phyloP scores from a whole-genome alignment of 129 eudicot genomes.

The Artemisia argyi region DNA sequence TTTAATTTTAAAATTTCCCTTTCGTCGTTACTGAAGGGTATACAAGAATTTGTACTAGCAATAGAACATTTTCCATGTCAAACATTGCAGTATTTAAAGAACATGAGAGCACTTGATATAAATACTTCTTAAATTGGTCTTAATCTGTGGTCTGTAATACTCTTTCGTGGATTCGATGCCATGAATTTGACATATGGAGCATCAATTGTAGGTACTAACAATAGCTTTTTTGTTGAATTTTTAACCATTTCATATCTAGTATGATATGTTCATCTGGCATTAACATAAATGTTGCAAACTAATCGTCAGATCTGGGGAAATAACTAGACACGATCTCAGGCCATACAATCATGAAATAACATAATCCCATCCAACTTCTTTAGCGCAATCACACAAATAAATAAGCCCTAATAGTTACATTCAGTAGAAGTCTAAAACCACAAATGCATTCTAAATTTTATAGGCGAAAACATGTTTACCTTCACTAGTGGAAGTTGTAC shows the following conservation, averaged over 20 bases:
- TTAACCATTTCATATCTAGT: neutral
- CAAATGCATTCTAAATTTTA: neutral
- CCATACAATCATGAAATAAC: neutral
- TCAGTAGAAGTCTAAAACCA: neutral
- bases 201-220: too few relatives aligned
- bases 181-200: too few relatives aligned
- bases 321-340: slow-evolving; percentile 2
- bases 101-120: too few relatives aligned
- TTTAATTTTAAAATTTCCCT: too few relatives aligned
- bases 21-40: too few relatives aligned
- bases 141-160: too few relatives aligned
- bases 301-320: neutral
- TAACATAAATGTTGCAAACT: neutral
- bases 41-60: too few relatives aligned
- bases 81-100: neutral
- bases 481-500: slow-evolving; percentile 29
- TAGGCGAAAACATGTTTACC: slow-evolving; percentile 35
- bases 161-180: too few relatives aligned
- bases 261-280: slow-evolving; percentile 12
- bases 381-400: slow-evolving; percentile 17
- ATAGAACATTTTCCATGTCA: neutral
- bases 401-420: neutral
- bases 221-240: too few relatives aligned
- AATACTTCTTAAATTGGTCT: too few relatives aligned
- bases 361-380: neutral